Percentiles rank a stretch among this genome's conserved stretches.
These are phyloP conservation scores for Talaromyces borbonicus DNA, from an alignment of 495 filamentous ascomycete species.

Conservation along the genomic window DNA sequence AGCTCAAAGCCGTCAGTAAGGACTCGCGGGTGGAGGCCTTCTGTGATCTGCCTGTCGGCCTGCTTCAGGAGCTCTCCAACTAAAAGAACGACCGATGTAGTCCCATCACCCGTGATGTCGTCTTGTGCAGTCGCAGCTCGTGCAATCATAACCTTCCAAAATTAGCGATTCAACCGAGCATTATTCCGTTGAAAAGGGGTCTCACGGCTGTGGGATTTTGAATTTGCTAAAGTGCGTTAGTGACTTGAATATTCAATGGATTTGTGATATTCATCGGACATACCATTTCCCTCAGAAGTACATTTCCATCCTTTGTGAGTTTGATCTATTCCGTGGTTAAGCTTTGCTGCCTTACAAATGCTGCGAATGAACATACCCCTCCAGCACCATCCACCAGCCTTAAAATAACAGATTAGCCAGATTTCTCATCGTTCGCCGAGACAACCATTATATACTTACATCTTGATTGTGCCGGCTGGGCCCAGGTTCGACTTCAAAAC, in stretches of 20 bases:
- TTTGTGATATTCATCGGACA: slow-evolving; percentile 15
- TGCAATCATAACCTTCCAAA: slow-evolving; percentile 81
- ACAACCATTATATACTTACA: slow-evolving; percentile 43
- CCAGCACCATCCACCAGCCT: slow-evolving; percentile 95
- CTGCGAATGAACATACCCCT: slow-evolving; percentile 47
- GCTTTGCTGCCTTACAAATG: neutral
- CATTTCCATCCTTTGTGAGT: slow-evolving; percentile 97
- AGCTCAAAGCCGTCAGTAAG: slow-evolving; percentile 98
- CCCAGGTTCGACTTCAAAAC: slow-evolving; percentile 95
- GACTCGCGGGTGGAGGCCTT: slow-evolving; percentile 90
- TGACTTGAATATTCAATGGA: slow-evolving; percentile 2
- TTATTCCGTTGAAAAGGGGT: slow-evolving; percentile 5
- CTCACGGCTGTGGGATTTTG: slow-evolving; percentile 80
- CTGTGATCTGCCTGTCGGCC: slow-evolving; percentile 85
- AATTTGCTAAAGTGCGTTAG: slow-evolving; percentile 50
- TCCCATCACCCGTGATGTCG: slow-evolving; percentile 96
- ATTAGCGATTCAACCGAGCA: slow-evolving; percentile 14
- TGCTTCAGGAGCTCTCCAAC: slow-evolving; percentile 98
- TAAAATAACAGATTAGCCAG: slow-evolving; percentile 10
- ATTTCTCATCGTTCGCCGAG: slow-evolving; percentile 17
- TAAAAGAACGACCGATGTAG: slow-evolving; percentile 88
- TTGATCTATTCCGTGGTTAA: slow-evolving; percentile 61
- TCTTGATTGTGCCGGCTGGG: slow-evolving; percentile 91
- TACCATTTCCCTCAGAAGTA: slow-evolving; percentile 93
- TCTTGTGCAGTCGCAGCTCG: slow-evolving; percentile 95